Conservation (phyloP, 2,329 filamentous ascomycete species). For the Fusarium phyllophilum region DNA sequence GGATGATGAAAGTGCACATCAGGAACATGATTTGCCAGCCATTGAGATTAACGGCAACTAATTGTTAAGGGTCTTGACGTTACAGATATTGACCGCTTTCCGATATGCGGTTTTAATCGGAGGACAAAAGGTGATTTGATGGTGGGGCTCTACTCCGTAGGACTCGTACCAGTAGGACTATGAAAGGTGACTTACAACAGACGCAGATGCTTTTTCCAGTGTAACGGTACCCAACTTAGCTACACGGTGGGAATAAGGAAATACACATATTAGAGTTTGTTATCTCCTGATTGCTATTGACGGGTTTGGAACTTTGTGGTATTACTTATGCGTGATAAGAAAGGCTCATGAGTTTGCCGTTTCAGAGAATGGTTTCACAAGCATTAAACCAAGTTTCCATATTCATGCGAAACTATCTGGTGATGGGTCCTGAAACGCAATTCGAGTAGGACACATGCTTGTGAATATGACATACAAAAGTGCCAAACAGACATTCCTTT, state of each 20-base stretch:
- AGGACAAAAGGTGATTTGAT: background rate
- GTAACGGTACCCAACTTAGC: background rate
- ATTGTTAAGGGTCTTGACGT: slow-evolving; percentile 15
- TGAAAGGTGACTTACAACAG: background rate
- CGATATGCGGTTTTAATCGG: slow-evolving; percentile 27
- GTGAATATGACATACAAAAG: slow-evolving; percentile 4
- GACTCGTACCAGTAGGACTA: slow-evolving; percentile 22
- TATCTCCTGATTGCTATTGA: background rate
- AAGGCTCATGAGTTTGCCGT: slow-evolving; percentile 4
- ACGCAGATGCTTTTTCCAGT: background rate
- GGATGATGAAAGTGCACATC: slow-evolving; percentile 10
- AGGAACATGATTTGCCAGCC: slow-evolving; percentile 20
- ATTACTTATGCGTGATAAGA: background rate
- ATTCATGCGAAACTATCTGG: slow-evolving; percentile 13
- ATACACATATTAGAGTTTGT: background rate
- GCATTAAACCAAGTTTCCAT: slow-evolving; percentile 1
- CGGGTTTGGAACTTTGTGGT: background rate
- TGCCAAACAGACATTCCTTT: slow-evolving; percentile 10
- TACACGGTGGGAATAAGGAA: slow-evolving; percentile 20
- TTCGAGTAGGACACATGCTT: slow-evolving; percentile 18
- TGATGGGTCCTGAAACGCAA: slow-evolving; percentile 19
- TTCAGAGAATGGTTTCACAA: slow-evolving; percentile 31
- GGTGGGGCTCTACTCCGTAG: slow-evolving; percentile 22
- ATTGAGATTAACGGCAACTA: slow-evolving; percentile 30
- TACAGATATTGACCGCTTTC: slow-evolving; percentile 23